Evolutionary conservation across 768 basidiomycete species (phyloP).

Genomic region (Pleurotus cornucopiae): DNA sequence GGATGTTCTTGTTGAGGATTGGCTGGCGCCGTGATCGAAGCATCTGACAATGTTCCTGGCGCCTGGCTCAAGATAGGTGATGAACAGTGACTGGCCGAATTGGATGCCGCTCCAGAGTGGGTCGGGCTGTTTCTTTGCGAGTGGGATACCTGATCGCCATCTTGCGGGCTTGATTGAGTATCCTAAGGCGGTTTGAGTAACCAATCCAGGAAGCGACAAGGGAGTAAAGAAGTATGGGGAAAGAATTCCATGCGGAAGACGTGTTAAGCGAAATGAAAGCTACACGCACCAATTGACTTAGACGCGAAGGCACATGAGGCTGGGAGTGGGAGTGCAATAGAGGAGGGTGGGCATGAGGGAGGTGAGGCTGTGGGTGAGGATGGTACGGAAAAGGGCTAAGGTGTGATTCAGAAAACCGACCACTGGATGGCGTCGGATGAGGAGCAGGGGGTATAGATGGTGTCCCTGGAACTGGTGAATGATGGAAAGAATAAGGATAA

Average conservation of each 20-base stretch:
- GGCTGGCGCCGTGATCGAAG: background rate
- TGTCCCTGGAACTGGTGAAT: conserved; percentile 11
- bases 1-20: no score
- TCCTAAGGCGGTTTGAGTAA: no score
- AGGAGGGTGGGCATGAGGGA: conserved; percentile 6
- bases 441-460: conserved; percentile 20
- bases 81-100: conserved; percentile 3
- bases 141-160: background rate
- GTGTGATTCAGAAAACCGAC: conserved; percentile 21
- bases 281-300: conserved; percentile 30
- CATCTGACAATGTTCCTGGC: background rate
- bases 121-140: conserved; percentile 3
- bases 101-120: background rate
- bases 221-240: background rate
- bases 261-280: conserved; percentile 1
- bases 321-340: conserved; percentile 10
- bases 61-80: background rate
- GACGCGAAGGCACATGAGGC: conserved; percentile 28
- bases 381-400: conserved; percentile 17
- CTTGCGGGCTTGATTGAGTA: background rate
- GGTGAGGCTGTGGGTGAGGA: conserved; percentile 4
- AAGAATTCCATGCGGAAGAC: background rate
- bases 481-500: conserved; percentile 27
- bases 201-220: background rate
- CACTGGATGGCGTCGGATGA: conserved; percentile 17